Conservation (phyloP, 805 yeast species). For the Wickerhamiella nectarea region DNA sequence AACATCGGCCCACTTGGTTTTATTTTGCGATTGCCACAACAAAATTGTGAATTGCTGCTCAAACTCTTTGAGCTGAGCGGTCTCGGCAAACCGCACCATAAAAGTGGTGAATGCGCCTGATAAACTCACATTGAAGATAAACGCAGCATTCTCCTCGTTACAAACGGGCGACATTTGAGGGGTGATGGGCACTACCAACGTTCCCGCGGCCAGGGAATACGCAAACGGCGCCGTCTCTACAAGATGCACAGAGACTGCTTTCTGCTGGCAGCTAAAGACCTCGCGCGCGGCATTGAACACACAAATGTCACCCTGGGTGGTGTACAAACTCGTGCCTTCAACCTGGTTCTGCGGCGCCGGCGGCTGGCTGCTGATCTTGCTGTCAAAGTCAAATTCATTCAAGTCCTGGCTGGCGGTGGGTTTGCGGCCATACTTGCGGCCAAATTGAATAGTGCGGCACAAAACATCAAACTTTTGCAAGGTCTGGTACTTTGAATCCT, state of each 20-base stretch:
- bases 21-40: constrained; percentile 49
- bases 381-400: constrained; percentile 40
- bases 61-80: constrained; percentile 34
- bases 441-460: constrained; percentile 58
- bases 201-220: constrained; percentile 37
- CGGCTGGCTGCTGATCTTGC: constrained; percentile 13
- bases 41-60: constrained; percentile 39
- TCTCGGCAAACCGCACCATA: constrained; percentile 40
- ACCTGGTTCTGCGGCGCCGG: constrained; percentile 12
- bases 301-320: constrained; percentile 33
- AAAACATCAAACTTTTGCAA: constrained; percentile 49
- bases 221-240: constrained; percentile 37
- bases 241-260: constrained; percentile 19
- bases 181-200: constrained; percentile 22
- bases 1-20: constrained; percentile 34
- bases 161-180: constrained; percentile 53
- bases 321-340: constrained; percentile 15
- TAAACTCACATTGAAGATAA: constrained; percentile 48
- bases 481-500: constrained; percentile 33
- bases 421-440: constrained; percentile 47
- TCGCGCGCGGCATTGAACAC: constrained; percentile 33
- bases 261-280: constrained; percentile 1
- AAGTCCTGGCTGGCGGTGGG: constrained; percentile 36
- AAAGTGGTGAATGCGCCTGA: constrained; percentile 40
- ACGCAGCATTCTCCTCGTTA: constrained; percentile 40